Base-by-base conservation (phyloP, 2,329 filamentous ascomycete genomes). In the Diaporthe capsici region DNA sequence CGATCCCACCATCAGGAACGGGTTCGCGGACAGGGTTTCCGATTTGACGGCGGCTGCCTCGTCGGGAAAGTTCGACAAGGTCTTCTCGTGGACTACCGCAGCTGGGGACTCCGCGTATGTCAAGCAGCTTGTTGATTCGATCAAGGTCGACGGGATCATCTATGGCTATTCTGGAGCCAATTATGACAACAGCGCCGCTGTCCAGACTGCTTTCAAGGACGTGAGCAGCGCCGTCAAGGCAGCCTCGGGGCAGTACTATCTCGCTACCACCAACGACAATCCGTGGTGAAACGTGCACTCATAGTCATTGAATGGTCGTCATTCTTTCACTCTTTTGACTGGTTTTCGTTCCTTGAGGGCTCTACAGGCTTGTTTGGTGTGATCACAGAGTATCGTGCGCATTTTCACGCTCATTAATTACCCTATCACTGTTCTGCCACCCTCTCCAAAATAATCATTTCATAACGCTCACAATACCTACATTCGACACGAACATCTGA, bases 271-370 rank as follows among this genome's bases (percentile, higher is more conserved):
- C 20, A 10, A 10, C 10, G 20, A 61, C 57, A 39, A 39, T 42
- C 34, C 34, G 34, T 61, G 57, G 57, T 61, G 13, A 42, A 8
- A 15, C 8, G 1, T 37, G 34, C 22, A 3, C 4, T 42, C 3
- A 10, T 17, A 1, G 0, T 12, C 4, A 22, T 8, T 4, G 4
- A 34, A 28, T 25, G 31, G 6, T 1, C n/a, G 22, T 13, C 2
- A 0, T 9, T 4, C 9, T 3, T 13, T 25, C 34, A 22, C 57
- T 61, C 17, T 58, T 58, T 22, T 17, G 15, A 9, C 0, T 39
- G 10, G 1, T 1, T 22, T 4, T 25, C 5, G 4, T 22, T 20
- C 8, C 3, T 58, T 20, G 2, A 34, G 4, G 17, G 55, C 7
- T 34, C 3, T 34, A 7, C 28, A n/a, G 12, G n/a, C 31, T 55